phyloP scores from a whole-genome alignment of 495 filamentous ascomycete species.

The Aspergillus nanangensis region DNA sequence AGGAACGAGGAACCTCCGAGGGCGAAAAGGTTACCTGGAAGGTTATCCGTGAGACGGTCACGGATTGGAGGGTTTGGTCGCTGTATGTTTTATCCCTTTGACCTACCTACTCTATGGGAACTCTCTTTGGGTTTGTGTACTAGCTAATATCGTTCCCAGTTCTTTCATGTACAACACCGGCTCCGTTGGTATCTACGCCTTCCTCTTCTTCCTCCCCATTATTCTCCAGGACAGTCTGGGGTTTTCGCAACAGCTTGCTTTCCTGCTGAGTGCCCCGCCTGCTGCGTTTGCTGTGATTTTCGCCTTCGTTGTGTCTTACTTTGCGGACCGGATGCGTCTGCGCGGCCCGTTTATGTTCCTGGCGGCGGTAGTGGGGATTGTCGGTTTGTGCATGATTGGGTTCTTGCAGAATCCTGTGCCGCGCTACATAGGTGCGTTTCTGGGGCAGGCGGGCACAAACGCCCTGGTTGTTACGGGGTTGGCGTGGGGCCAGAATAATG shows the following conservation, averaged over 20 bases:
- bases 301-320: background rate
- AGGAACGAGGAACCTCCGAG: background rate
- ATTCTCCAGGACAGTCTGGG: background rate
- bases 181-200: background rate
- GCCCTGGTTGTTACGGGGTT: background rate
- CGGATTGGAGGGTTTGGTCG: background rate
- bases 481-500: constrained; percentile 1
- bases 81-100: no score
- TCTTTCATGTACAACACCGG: background rate
- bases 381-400: background rate
- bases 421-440: background rate
- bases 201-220: background rate
- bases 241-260: background rate
- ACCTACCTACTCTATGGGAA: no score
- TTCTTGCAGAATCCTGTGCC: background rate
- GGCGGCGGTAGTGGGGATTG: background rate
- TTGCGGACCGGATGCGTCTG: background rate
- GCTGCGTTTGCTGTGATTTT: background rate
- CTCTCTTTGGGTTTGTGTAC: no score
- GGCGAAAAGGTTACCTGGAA: background rate
- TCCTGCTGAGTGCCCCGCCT: background rate
- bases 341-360: background rate
- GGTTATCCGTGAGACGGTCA: background rate
- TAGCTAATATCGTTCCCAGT: no score
- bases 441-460: background rate